Base-by-base conservation (phyloP, 1,284 basidiomycete species). In the Clitocybe nebularis region DNA sequence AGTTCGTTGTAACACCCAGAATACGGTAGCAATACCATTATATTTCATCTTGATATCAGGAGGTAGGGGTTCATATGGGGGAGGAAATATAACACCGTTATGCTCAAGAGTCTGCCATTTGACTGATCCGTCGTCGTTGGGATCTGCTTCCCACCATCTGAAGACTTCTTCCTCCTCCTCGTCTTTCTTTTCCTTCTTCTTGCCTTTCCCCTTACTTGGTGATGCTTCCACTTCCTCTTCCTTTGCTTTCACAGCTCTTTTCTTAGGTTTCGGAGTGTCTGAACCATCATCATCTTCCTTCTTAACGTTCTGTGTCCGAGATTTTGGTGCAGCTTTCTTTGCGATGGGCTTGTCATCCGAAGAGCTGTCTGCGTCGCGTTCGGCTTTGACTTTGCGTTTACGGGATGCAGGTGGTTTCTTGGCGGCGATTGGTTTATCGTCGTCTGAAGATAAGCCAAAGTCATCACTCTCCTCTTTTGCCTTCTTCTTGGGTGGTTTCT, bases 41-140 rank as follows among this genome's bases (percentile, higher is more conserved):
- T 99, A 99, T 61, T 87, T 90, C 89, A 99, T 92, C 75, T 90
- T 96, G 63, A 98, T 81, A 56, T 83, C 58, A 20, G 74, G 68
- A 1, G 96, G 94, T 35, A 98, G 71, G 7, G 89, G 81, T 51
- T 92, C 82, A 61, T 99, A 99, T 0, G 91, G 84, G 36, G 93
- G 93, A 46, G 96, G 95, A 68, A 99, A 99, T 50, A 94, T 78
- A 25, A 99, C 94, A 38, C 94, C 96, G 52, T 81, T 85, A 67
- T 99, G 96, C 59, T 93, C 84, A 36, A 99, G 77, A 7, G 89
- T 94, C 42, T 79, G 79, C 96, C 96, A 99, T 65, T 98, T 94
- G 51, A 80, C 72, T 20, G 81, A 74, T 4, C 81, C 87, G 59
- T 94, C 89, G 45, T 79, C 81, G 45, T 82, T 71, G 16, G 69